Evolutionary conservation across 352 stramenopile species (phyloP).

Genomic region (Globisporangium abappressorium): DNA sequence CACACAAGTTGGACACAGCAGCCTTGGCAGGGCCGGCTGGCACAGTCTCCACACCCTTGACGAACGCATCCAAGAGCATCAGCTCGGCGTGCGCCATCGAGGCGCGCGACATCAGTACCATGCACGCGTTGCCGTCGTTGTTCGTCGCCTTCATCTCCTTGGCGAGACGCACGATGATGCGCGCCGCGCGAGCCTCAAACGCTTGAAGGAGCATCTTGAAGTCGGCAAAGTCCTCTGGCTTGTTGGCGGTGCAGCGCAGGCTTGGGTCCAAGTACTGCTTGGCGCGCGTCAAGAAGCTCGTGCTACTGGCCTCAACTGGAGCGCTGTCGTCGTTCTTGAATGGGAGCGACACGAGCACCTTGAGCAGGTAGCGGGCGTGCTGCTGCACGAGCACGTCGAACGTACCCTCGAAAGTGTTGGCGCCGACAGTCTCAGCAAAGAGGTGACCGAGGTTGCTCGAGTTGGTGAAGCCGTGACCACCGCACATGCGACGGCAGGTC

Average conservation of each 20-base stretch:
- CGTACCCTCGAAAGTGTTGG: slow-evolving; percentile 67
- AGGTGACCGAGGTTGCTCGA: slow-evolving; percentile 26
- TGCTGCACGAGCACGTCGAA: slow-evolving; percentile 73
- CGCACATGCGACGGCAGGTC: slow-evolving; percentile 26
- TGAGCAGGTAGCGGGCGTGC: slow-evolving; percentile 56
- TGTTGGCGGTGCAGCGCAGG: slow-evolving; percentile 16
- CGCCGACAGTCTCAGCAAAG: slow-evolving; percentile 33
- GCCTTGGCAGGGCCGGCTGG: slow-evolving; percentile 6
- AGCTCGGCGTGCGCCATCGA: slow-evolving; percentile 34
- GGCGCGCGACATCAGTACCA: slow-evolving; percentile 42
- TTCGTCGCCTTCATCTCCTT: neutral
- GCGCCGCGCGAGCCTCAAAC: slow-evolving; percentile 27
- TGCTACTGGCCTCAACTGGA: neutral
- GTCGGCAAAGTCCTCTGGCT: slow-evolving; percentile 23
- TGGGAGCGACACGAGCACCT: slow-evolving; percentile 18
- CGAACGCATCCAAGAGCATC: slow-evolving; percentile 26
- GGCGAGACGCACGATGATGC: slow-evolving; percentile 12
- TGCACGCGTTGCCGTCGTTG: slow-evolving; percentile 28
- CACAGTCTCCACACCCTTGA: slow-evolving; percentile 20
- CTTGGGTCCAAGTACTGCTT: slow-evolving; percentile 13
- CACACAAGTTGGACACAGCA: slow-evolving; percentile 24
- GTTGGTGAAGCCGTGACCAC: slow-evolving; percentile 18
- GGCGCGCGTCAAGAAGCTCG: neutral
- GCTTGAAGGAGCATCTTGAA: slow-evolving; percentile 25
- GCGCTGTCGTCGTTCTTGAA: neutral